phyloP scores from a whole-genome alignment of 2,329 filamentous ascomycete species.

The Zasmidium citrigriseum region DNA sequence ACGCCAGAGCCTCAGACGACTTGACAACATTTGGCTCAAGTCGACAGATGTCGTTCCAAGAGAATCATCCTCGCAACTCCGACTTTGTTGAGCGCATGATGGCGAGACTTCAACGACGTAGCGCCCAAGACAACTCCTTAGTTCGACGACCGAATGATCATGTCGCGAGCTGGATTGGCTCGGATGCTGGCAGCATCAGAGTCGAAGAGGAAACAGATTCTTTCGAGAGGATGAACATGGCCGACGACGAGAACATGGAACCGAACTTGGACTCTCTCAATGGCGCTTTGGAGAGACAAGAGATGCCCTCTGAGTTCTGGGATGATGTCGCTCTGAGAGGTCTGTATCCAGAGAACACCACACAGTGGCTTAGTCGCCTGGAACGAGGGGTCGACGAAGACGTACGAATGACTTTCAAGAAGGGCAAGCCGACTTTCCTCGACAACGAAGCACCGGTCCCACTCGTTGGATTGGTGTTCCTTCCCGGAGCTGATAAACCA shows the following conservation, averaged over 20 bases:
- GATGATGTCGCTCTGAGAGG: conserved; percentile 1
- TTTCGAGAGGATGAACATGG: neutral
- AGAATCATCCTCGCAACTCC: neutral
- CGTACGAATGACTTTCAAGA: conserved; percentile 4
- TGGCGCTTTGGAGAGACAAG: neutral
- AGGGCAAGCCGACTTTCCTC: neutral
- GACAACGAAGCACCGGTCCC: neutral
- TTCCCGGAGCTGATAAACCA: conserved; percentile 10
- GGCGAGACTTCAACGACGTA: neutral
- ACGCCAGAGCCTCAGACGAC: too few relatives aligned
- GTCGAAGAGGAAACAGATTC: neutral
- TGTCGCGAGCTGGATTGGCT: neutral
- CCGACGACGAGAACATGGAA: neutral
- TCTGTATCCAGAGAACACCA: neutral
- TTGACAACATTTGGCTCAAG: too few relatives aligned
- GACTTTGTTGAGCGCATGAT: neutral
- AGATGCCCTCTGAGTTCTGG: neutral
- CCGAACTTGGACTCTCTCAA: neutral
- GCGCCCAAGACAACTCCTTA: neutral
- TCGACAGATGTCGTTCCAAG: too few relatives aligned
- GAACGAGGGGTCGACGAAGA: conserved; percentile 1
- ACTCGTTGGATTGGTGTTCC: conserved; percentile 2
- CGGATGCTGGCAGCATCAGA: neutral
- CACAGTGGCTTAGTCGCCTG: conserved; percentile 2
- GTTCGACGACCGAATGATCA: neutral